Evolutionary conservation across 495 filamentous ascomycete genomes (phyloP), one percentile per base, ranked within the genome.

Genomic region (Friedmanniomyces endolithicus): DNA sequence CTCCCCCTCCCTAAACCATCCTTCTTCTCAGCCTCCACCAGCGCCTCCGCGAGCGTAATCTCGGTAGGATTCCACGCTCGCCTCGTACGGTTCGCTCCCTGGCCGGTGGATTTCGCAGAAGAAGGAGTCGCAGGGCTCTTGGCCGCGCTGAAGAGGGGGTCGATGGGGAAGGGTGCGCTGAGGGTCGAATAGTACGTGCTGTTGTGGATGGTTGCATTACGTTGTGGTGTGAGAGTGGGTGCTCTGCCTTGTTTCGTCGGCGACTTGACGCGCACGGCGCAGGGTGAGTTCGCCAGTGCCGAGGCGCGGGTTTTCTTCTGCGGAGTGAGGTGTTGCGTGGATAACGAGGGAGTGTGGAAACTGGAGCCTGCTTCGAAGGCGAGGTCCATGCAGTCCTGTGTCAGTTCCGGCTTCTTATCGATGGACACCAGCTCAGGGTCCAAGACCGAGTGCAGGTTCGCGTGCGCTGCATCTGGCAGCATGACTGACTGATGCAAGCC

Each of bases 1-100:
- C 68, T 70, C 17, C 67, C 61, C 31, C 59, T 39, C 43, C 65
- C 67, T 50, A 71, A 50, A 4, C 12, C 37, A n/a, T 48, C 52
- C 33, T 64, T 60, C 16, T 57, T 54, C 51, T 61, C n/a, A 44
- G 64, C 57, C 19, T 46, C 53, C 37, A 57, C n/a, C 25, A 53
- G 4, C 2, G 53, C 31, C 55, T 60, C 11, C 33, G 50, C 8
- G 11, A 14, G 11, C 11, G 43, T 48, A 16, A 44, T 29, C 59
- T 62, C 59, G 2, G 20, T 29, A 4, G 59, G 55, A 20, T 55
- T 47, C 59, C 59, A 62, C 11, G 40, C 50, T 1, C 25, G 9
- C 11, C 35, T 11, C 3, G 49, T 62, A 1, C 59, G n/a, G 9
- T 53, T 55, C 24, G 46, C 31, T 2, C 59, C 59, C 8, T 22